Conservation (phyloP, 306 rosid genomes). For the Leucaena leucocephala region DNA sequence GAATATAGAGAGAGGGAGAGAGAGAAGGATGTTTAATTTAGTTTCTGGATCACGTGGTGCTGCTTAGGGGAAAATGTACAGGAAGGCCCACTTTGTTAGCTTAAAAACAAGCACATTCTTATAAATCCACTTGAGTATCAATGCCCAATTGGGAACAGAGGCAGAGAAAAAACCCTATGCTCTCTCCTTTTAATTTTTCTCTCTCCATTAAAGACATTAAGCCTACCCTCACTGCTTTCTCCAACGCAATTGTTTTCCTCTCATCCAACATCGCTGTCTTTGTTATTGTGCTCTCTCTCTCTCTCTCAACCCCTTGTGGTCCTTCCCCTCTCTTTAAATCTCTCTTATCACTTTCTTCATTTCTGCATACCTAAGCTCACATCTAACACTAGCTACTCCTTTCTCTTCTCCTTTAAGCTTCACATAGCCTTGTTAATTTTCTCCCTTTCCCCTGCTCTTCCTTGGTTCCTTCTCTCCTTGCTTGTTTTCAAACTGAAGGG, state of each 20-base stretch:
- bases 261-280: slow-evolving; percentile 70
- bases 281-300: slow-evolving; percentile 50
- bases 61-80: slow-evolving; percentile 76
- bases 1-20: not conserved
- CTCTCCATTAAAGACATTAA: slow-evolving; percentile 37
- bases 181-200: slow-evolving; percentile 32
- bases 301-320: slow-evolving; percentile 55
- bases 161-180: slow-evolving; percentile 44
- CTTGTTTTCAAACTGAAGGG: slow-evolving; percentile 15
- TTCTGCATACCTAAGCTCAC: slow-evolving; percentile 46
- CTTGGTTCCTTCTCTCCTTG: not conserved
- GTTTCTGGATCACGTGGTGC: slow-evolving; percentile 83
- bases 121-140: slow-evolving; percentile 66
- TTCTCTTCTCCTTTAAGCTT: not conserved
- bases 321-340: slow-evolving; percentile 68
- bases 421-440: not conserved
- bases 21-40: slow-evolving; percentile 47
- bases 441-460: slow-evolving; percentile 1
- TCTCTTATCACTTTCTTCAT: slow-evolving; percentile 68
- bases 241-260: slow-evolving; percentile 80
- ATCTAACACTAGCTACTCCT: slow-evolving; percentile 33
- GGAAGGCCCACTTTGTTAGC: slow-evolving; percentile 83
- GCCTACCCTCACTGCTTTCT: slow-evolving; percentile 59
- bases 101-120: slow-evolving; percentile 68
- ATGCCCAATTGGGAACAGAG: slow-evolving; percentile 81